phyloP scores from a whole-genome alignment of 805 yeast species.

The Danielia oregonensis region DNA sequence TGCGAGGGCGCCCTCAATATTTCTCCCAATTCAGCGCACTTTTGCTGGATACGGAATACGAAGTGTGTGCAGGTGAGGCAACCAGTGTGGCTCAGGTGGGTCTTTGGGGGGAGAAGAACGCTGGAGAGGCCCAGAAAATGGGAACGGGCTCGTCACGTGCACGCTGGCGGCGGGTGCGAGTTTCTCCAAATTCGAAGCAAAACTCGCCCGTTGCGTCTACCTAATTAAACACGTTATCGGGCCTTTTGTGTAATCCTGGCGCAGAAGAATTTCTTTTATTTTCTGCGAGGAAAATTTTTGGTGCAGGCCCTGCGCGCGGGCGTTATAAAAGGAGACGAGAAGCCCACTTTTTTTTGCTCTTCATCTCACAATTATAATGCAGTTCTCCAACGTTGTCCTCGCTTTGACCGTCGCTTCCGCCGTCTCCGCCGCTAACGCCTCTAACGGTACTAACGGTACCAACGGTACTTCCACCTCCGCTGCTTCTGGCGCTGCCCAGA shows the following conservation, averaged over 20 bases:
- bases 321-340: no score
- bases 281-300: neutral
- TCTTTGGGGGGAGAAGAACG: no score
- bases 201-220: no score
- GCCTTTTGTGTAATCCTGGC: neutral
- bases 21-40: neutral
- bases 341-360: neutral
- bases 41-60: neutral
- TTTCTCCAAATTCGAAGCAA: no score
- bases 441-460: conserved; percentile 14
- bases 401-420: conserved; percentile 37
- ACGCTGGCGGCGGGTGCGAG: no score
- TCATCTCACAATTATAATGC: conserved; percentile 24
- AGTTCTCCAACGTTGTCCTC: conserved; percentile 34
- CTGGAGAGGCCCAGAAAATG: no score
- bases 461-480: conserved; percentile 20
- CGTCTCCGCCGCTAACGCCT: conserved; percentile 32
- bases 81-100: no score
- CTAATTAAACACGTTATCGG: no score
- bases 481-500: conserved; percentile 30
- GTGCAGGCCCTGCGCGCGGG: no score
- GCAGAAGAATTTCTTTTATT: neutral
- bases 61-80: neutral
- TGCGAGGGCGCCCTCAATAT: neutral
- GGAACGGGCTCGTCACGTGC: no score